Conservation (phyloP, 805 yeast genomes). For the Metschnikowia kunwiensis region DNA sequence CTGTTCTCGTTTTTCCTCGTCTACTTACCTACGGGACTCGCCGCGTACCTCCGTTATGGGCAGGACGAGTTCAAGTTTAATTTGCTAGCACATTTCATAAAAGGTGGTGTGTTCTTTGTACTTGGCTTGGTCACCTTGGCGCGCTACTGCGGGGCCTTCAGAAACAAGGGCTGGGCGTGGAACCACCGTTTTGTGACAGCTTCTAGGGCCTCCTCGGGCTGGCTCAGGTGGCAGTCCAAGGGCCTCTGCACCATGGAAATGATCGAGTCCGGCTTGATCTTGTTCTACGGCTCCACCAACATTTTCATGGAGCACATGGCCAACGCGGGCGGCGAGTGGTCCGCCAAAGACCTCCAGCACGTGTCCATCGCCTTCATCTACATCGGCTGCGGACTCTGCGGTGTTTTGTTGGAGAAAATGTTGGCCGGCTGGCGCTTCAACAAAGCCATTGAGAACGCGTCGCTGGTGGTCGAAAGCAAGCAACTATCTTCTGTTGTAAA, state of each 20-base stretch:
- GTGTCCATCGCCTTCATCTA: constrained; percentile 87
- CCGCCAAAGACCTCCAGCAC: constrained; percentile 87
- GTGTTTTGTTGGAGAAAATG: constrained; percentile 73
- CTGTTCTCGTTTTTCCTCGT: constrained; percentile 57
- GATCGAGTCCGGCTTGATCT: constrained; percentile 73
- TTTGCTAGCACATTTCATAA: constrained; percentile 89
- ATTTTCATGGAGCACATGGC: constrained; percentile 83
- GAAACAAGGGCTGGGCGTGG: constrained; percentile 88
- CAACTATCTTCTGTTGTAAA: constrained; percentile 19
- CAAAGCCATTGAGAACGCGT: constrained; percentile 28
- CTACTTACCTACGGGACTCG: constrained; percentile 58
- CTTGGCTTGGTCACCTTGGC: constrained; percentile 79
- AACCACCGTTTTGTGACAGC: constrained; percentile 40
- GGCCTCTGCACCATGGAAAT: constrained; percentile 77
- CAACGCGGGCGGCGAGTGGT: constrained; percentile 72
- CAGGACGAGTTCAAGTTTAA: constrained; percentile 67
- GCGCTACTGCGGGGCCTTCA: constrained; percentile 81
- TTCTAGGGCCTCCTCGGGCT: constrained; percentile 23
- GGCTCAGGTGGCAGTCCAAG: constrained; percentile 38
- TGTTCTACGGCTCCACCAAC: constrained; percentile 87
- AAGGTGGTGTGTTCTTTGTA: constrained; percentile 83
- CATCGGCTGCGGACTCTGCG: constrained; percentile 90
- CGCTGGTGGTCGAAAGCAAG: constrained; percentile 9
- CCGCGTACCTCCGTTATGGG: constrained; percentile 70
- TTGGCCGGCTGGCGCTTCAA: constrained; percentile 58